These are phyloP conservation scores for Saussurea involucrata DNA, from an alignment of 129 eudicot species.

Conservation along the genomic window DNA sequence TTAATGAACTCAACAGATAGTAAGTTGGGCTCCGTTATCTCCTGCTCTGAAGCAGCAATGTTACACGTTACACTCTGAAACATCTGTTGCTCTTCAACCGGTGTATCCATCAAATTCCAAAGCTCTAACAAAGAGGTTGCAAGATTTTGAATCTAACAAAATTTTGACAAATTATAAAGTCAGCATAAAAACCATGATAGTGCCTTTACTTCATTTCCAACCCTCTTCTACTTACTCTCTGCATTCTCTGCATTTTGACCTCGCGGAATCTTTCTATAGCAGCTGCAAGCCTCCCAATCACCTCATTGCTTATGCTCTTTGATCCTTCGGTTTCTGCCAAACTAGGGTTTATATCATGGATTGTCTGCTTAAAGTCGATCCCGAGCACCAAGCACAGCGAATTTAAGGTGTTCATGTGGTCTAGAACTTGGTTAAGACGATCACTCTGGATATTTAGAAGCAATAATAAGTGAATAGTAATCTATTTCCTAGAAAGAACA, in stretches of 20 bases:
- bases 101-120: slow-evolving; percentile 97
- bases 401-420: slow-evolving; percentile 46
- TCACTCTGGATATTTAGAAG: slow-evolving; percentile 54
- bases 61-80: slow-evolving; percentile 84
- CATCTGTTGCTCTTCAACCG: slow-evolving; percentile 83
- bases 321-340: slow-evolving; percentile 52
- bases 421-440: slow-evolving; percentile 65
- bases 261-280: slow-evolving; percentile 61
- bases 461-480: background rate
- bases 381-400: slow-evolving; percentile 85
- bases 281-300: slow-evolving; percentile 49
- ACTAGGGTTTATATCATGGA: slow-evolving; percentile 69
- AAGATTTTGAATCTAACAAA: slow-evolving; percentile 82
- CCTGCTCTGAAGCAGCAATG: slow-evolving; percentile 89
- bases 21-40: slow-evolving; percentile 74
- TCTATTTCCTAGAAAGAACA: background rate
- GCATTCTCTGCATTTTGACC: slow-evolving; percentile 74
- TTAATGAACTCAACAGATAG: slow-evolving; percentile 67
- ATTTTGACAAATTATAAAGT: slow-evolving; percentile 14
- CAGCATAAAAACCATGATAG: background rate
- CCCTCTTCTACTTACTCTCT: slow-evolving; percentile 42
- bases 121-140: slow-evolving; percentile 78
- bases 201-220: background rate
- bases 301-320: slow-evolving; percentile 50
- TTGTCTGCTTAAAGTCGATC: slow-evolving; percentile 60